Base-by-base conservation (phyloP, 2,329 filamentous ascomycete species). In the Colletotrichum graminicola region DNA sequence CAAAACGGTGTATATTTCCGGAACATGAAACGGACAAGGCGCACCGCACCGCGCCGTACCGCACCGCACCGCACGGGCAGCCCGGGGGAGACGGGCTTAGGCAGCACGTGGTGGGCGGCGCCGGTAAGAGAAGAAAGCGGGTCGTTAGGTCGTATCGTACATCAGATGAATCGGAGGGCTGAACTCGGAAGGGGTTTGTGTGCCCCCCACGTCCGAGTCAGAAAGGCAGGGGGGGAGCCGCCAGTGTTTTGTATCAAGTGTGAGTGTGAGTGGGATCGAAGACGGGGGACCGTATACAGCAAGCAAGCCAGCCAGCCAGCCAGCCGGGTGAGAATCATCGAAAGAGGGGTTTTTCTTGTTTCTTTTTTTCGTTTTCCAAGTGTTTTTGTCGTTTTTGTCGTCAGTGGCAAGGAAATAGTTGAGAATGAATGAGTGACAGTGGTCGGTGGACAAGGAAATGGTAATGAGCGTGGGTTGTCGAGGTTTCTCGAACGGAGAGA, bases 341-440 rank as follows among this genome's bases (percentile, higher is more conserved):
- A 29, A 10, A 16, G 1, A 1, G 7, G 11, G 11, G 16, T 34
- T 54, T 14, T 12, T 16, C n/a, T 29, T 39, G 11, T 21, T 43
- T 43, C 5, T 16, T 41, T 43, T 43, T 5, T 3, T 43, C 14
- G 47, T 7, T 70, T 74, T 70, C 41, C 66, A 64, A 74, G 47
- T 73, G 66, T 73, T 73, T 73, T 73, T 68, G 29, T 54, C 14
- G 21, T 23, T 67, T 71, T 67, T 65, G 52, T 71, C 71, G 67
- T 63, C 71, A 76, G 76, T 74, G 73, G 69, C 12, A 78, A 80
- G 76, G 75, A 79, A 80, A 78, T 70, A 60, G 51, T 62, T 4
- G 62, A n/a, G 74, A 6, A 62, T 63, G 26, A 80, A 76, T 59
- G 80, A 82, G 68, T 64, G 80, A 80, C 80, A 78, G 67, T 62